Evolutionary conservation across 768 basidiomycete species (phyloP).

Genomic region (Hirschioporus abietinus): DNA sequence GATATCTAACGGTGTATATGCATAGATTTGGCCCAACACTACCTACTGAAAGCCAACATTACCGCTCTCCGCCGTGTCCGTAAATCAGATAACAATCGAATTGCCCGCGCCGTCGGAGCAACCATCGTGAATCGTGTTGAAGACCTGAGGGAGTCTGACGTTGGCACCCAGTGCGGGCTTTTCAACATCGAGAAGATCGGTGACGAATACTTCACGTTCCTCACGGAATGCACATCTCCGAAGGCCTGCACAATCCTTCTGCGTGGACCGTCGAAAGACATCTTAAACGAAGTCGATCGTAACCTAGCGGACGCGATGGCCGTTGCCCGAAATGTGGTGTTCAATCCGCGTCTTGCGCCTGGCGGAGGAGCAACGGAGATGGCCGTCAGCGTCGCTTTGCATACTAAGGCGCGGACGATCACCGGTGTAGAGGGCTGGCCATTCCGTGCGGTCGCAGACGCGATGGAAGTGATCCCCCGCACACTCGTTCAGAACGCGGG

Average conservation of each 20-base stretch:
- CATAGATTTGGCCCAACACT: conserved; percentile 87
- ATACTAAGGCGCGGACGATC: conserved; percentile 70
- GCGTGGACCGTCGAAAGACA: conserved; percentile 96
- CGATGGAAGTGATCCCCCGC: conserved; percentile 95
- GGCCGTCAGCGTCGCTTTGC: conserved; percentile 89
- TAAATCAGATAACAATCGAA: conserved; percentile 98
- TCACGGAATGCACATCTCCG: conserved; percentile 83
- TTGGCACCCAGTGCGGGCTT: conserved; percentile 92
- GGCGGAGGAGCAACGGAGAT: conserved; percentile 98
- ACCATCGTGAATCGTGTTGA: conserved; percentile 97
- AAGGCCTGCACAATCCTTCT: conserved; percentile 98
- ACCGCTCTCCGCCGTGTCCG: conserved; percentile 96
- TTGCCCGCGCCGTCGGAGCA: conserved; percentile 91
- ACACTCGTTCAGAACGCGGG: conserved; percentile 94
- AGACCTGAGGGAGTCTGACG: conserved; percentile 85
- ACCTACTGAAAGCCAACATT: conserved; percentile 81
- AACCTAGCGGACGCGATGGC: conserved; percentile 98
- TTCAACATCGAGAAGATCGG: conserved; percentile 97
- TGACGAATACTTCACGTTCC: conserved; percentile 99
- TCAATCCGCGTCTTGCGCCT: conserved; percentile 90
- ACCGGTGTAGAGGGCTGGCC: conserved; percentile 90
- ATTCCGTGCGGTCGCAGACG: conserved; percentile 88
- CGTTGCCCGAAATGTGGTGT: conserved; percentile 94
- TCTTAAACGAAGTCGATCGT: conserved; percentile 96
- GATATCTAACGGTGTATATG: not conserved